These are phyloP conservation scores for Colletotrichum cordylinicola DNA, from an alignment of 2,329 filamentous ascomycete genomes.

Conservation along the genomic window DNA sequence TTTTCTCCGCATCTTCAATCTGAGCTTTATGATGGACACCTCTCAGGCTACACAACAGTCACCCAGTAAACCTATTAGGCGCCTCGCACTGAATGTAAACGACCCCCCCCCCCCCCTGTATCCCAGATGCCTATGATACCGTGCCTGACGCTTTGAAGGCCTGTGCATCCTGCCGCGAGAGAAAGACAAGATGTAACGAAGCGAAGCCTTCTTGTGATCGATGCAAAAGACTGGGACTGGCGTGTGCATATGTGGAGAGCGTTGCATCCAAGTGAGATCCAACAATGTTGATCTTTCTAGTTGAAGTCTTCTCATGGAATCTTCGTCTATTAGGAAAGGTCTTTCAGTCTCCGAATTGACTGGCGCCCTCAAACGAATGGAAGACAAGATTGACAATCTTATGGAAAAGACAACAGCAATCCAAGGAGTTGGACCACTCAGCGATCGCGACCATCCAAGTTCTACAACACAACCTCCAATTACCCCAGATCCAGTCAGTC, in stretches of 20 bases:
- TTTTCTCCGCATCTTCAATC: not conserved
- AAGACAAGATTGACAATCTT: not conserved
- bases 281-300: not conserved
- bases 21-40: not conserved
- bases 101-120: too few relatives aligned
- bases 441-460: not conserved
- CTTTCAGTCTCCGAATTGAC: not conserved
- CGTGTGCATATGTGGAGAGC: slow-evolving; percentile 3
- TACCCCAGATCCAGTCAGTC: not conserved
- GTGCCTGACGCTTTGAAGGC: not conserved
- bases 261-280: slow-evolving; percentile 1
- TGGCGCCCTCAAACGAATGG: not conserved
- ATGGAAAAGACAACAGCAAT: not conserved
- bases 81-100: not conserved
- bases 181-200: slow-evolving; percentile 5
- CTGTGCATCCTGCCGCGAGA: not conserved
- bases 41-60: not conserved
- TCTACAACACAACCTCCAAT: not conserved
- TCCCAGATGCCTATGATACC: not conserved
- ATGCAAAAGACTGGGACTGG: not conserved
- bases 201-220: not conserved
- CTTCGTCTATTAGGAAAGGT: not conserved
- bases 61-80: not conserved
- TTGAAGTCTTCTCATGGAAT: not conserved
- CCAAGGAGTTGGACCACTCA: not conserved